Conservation (phyloP, 352 stramenopile species). For the Phytophthora pisi region DNA sequence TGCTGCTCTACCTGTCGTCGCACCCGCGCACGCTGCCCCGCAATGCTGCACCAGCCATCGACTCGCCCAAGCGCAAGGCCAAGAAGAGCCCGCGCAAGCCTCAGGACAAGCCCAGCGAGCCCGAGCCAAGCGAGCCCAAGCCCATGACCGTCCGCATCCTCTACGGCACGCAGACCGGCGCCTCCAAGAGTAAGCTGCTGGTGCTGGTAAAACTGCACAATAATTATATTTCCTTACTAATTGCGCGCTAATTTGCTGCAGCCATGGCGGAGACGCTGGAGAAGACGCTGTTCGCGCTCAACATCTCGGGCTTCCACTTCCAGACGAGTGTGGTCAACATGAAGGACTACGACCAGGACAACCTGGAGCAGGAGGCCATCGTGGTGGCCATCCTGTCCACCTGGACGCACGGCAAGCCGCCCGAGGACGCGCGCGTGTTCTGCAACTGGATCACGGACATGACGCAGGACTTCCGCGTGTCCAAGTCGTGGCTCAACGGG, state of each 20-base stretch:
- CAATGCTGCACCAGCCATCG: conserved; percentile 1
- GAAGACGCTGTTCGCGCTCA: conserved; percentile 80
- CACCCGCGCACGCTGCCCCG: conserved; percentile 27
- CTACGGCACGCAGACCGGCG: conserved; percentile 88
- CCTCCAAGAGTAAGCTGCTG: conserved; percentile 58
- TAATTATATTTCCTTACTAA: background rate
- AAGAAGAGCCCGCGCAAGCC: conserved; percentile 25
- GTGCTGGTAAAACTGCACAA: background rate
- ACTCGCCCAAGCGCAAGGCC: conserved; percentile 23
- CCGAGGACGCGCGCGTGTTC: conserved; percentile 79
- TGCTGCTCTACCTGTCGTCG: conserved; percentile 45
- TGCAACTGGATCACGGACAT: conserved; percentile 90
- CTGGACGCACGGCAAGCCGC: conserved; percentile 80
- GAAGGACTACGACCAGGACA: conserved; percentile 91
- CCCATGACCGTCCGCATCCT: conserved; percentile 76
- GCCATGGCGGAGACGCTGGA: conserved; percentile 76
- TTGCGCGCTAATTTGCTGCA: conserved; percentile 17
- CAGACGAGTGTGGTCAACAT: conserved; percentile 86
- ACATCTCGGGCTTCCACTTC: conserved; percentile 82
- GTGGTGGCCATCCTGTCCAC: conserved; percentile 88
- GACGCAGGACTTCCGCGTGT: conserved; percentile 89
- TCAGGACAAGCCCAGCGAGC: conserved; percentile 22
- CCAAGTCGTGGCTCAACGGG: conserved; percentile 78
- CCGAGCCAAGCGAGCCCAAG: conserved; percentile 32
- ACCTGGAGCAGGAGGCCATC: conserved; percentile 86